phyloP scores from a whole-genome alignment of 805 yeast species.

The Kluyveromyces siamensis region DNA sequence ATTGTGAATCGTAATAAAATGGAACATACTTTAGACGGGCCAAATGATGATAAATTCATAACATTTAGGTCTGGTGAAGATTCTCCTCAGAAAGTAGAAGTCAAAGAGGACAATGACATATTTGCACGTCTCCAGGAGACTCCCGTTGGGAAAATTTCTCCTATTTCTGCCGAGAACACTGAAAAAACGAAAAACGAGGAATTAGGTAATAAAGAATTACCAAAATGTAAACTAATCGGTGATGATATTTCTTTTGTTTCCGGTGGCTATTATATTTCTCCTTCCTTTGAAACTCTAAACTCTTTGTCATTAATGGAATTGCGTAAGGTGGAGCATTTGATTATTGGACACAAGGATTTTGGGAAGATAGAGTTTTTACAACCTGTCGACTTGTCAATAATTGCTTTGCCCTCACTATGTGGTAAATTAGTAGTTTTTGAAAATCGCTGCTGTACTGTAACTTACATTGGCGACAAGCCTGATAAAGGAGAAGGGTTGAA shows the following conservation, averaged over 20 bases:
- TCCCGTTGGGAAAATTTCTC: slow-evolving; percentile 4
- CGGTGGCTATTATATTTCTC: slow-evolving; percentile 83
- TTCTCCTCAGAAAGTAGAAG: background rate
- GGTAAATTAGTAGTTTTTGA: slow-evolving; percentile 58
- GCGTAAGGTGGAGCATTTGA: slow-evolving; percentile 52
- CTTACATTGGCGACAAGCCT: slow-evolving; percentile 42
- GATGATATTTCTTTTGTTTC: slow-evolving; percentile 44
- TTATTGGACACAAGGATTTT: slow-evolving; percentile 62
- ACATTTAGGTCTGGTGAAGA: background rate
- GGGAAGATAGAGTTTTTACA: slow-evolving; percentile 70
- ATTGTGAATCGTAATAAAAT: slow-evolving; percentile 16
- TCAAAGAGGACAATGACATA: background rate
- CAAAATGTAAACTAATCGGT: slow-evolving; percentile 11
- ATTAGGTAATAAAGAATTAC: background rate
- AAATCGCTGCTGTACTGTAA: slow-evolving; percentile 47
- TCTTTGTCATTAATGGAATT: slow-evolving; percentile 53
- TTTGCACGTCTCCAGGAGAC: slow-evolving; percentile 1
- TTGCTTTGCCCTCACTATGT: slow-evolving; percentile 53
- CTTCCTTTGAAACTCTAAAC: slow-evolving; percentile 56
- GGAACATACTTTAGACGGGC: slow-evolving; percentile 4
- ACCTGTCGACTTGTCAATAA: slow-evolving; percentile 76
- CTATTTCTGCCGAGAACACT: slow-evolving; percentile 1
- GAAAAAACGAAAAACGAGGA: background rate
- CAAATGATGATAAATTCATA: slow-evolving; percentile 7
- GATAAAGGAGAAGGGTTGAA: slow-evolving; percentile 74